Base-by-base conservation (phyloP, 352 stramenopile species). In the Peronospora farinosa region DNA sequence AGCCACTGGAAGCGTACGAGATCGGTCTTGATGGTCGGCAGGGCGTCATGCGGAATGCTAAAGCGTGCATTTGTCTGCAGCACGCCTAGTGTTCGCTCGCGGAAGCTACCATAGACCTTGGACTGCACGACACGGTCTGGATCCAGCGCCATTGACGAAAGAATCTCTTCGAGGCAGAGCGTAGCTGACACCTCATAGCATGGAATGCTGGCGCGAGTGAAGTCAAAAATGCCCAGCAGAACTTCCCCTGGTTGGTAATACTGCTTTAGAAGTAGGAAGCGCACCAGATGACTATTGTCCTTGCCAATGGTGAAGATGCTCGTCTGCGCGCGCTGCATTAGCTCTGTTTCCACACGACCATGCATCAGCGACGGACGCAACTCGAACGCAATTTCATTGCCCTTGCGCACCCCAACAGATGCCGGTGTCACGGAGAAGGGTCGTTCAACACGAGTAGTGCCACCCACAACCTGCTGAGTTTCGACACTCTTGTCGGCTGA, bases 301-400 rank as follows among this genome's bases (percentile, higher is more conserved):
- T 84, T 79, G 43, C 75, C 70, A 45, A 86, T 86, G n/a, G 75
- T 86, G 39, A 79, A 86, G 31, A 84, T 71, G 32, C 75, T 83
- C 21, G 71, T 80, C 60, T 86, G 75, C 9, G 72, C 60, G 15
- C 72, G 65, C 35, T 82, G 66, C 30, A 72, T 40, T 17, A 57
- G 54, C 47, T 86, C 75, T 9, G 70, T 83, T 65, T 86, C 75
- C 36, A 84, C 69, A 11, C 75, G 75, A 3, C 75, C 75, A 23
- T 86, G 75, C 72, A 86, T 84, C 9, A 84, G 63, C 19, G 68
- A 78, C 17, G 73, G 69, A 5, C 72, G 67, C 49, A 86, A 42
- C 50, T 86, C 75, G 33, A 86, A 86, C 21, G 72, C 70, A 44
- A 86, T 72, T 47, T 86, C 72, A 21, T 57, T 78, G 40, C 74